Base-by-base conservation (phyloP, 2,329 filamentous ascomycete genomes). In the Hypoxylon sp. region DNA sequence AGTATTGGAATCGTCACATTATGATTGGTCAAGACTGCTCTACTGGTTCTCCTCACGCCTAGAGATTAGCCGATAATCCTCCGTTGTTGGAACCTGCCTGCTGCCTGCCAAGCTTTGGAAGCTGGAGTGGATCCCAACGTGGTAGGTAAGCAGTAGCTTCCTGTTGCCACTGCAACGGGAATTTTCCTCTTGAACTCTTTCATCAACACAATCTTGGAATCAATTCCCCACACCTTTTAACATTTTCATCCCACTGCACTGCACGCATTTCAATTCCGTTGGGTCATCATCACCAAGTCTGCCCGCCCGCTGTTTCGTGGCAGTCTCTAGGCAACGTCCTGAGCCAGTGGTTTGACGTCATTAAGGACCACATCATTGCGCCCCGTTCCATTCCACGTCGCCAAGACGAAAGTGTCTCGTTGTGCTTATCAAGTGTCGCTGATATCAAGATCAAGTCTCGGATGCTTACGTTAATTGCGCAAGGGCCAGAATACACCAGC, bases 161-260 rank as follows among this genome's bases (percentile, higher is more conserved):
- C 33, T 67, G 67, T 69, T 69, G 67, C 67, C 67, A 64, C 64
- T 69, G 58, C 67, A 67, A 69, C 67, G 45, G 36, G 54, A 63
- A n/a, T n/a, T 57, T 65, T 62, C 51, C 61, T 59, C 61, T 55
- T 64, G 51, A 64, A 64, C 54, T 61, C 22, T 33, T 64, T 59
- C 64, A 65, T 62, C 67, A 69, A 69, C 64, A 69, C 50, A 57
- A 56, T n/a, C n/a, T n/a, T n/a, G n/a, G n/a, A n/a, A n/a, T 54
- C 48, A 58, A 61, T 54, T 45, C 50, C 48, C 52, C 57, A 57
- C 53, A n/a, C n/a, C n/a, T n/a, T 55, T 50, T 33, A 33, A 32
- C 38, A 30, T 54, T 52, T 52, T 32, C 56, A 49, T 38, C 28
- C n/a, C n/a, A n/a, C n/a, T n/a, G n/a, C 24, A 51, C 44, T n/a